Percentiles rank a stretch among this genome's conserved stretches.
Conservation (phyloP, 768 basidiomycete genomes). For the Aureoboletus auriporus region DNA sequence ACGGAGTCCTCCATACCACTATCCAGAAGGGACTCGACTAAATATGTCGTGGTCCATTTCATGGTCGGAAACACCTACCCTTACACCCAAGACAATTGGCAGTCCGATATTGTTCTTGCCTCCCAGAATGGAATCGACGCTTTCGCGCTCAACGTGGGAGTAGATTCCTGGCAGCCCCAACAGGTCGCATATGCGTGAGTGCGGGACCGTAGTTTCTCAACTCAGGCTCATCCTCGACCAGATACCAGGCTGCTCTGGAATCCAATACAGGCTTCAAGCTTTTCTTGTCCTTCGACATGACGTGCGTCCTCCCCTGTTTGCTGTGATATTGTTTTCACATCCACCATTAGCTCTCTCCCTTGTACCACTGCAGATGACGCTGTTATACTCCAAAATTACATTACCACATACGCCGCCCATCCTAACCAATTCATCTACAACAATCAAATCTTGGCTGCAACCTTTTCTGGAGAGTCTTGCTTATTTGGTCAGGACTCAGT, state of each 20-base stretch:
- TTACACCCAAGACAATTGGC: constrained; percentile 42
- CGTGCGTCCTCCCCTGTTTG: constrained; percentile 36
- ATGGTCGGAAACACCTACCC: constrained; percentile 67
- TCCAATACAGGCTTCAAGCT: constrained; percentile 60
- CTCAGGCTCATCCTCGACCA: constrained; percentile 22
- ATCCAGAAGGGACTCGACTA: constrained; percentile 16
- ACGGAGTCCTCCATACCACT: background rate
- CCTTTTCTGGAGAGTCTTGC: constrained; percentile 69
- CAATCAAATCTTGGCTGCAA: constrained; percentile 55
- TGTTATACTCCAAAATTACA: constrained; percentile 46
- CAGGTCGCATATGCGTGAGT: constrained; percentile 63
- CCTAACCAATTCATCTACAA: constrained; percentile 55
- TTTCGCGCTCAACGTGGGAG: constrained; percentile 70
- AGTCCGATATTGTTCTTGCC: constrained; percentile 54
- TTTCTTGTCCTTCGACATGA: constrained; percentile 79
- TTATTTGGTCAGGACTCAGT: constrained; percentile 55
- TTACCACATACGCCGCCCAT: constrained; percentile 49
- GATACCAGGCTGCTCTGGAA: constrained; percentile 53
- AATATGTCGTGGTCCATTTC: constrained; percentile 56
- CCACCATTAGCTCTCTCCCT: constrained; percentile 44
- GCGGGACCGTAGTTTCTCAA: background rate
- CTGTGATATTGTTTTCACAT: background rate
- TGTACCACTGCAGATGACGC: constrained; percentile 49
- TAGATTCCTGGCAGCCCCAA: constrained; percentile 56
- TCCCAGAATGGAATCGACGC: constrained; percentile 58